Evolutionary conservation across 2,329 filamentous ascomycete genomes (phyloP).

Genomic region (Aspergillus sp.): DNA sequence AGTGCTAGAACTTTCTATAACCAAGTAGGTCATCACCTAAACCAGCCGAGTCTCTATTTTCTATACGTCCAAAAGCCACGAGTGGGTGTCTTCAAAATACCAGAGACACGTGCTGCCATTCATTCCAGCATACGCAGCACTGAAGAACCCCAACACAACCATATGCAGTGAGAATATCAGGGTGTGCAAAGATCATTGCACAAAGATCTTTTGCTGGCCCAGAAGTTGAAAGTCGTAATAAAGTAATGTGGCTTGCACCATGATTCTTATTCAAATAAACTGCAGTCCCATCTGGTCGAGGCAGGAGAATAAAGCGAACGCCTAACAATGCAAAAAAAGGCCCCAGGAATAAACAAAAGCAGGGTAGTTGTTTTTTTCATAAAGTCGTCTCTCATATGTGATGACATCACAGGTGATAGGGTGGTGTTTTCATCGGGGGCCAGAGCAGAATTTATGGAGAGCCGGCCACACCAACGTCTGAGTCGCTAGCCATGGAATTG

Average conservation of each 20-base stretch:
- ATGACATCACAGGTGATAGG: constrained; percentile 16
- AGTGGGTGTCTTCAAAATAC: no score
- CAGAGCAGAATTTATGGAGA: constrained; percentile 28
- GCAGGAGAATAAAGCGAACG: constrained; percentile 17
- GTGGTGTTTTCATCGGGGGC: not conserved
- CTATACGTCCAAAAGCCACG: no score
- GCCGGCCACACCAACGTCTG: constrained; percentile 37
- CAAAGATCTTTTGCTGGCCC: no score
- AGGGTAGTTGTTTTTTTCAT: constrained; percentile 15
- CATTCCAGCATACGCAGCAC: not conserved
- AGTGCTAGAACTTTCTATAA: no score
- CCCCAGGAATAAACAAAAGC: constrained; percentile 10
- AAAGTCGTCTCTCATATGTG: constrained; percentile 28
- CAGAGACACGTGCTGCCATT: not conserved
- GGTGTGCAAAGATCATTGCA: no score
- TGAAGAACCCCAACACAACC: no score
- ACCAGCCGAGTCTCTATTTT: no score
- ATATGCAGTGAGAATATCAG: no score
- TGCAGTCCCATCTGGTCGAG: constrained; percentile 10
- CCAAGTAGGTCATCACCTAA: no score
- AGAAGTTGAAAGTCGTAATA: not conserved
- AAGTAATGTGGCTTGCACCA: not conserved
- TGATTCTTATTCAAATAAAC: not conserved
- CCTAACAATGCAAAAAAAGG: constrained; percentile 22
- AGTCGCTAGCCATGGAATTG: constrained; percentile 42